Conservation (phyloP, 345 rosid genomes). For the Nasturtium officinale region DNA sequence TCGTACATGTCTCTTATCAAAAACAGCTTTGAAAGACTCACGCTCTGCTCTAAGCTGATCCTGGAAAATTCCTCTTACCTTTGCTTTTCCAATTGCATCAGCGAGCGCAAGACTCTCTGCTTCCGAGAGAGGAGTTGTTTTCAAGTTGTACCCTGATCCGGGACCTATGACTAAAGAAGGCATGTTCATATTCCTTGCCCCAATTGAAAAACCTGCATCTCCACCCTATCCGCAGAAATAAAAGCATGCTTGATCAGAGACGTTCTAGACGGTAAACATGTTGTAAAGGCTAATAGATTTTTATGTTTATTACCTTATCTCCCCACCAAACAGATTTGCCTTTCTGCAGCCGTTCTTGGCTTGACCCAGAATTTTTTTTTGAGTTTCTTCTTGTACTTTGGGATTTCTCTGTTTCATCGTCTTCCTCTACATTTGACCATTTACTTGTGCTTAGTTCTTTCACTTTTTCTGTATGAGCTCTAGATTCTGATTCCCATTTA, state of each 20-base stretch:
- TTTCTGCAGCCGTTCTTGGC: slow-evolving; percentile 50
- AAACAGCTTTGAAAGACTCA: slow-evolving; percentile 84
- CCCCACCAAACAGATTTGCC: slow-evolving; percentile 86
- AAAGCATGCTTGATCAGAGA: slow-evolving; percentile 3
- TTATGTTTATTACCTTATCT: slow-evolving; percentile 62
- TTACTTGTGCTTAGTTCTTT: slow-evolving; percentile 78
- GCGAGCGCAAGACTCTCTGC: slow-evolving; percentile 43
- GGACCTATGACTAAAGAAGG: slow-evolving; percentile 80
- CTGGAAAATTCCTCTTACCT: slow-evolving; percentile 65
- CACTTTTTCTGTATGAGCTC: slow-evolving; percentile 48
- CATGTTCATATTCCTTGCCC: slow-evolving; percentile 62
- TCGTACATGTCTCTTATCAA: slow-evolving; percentile 68
- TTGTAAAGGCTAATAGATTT: not conserved
- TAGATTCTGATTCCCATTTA: slow-evolving; percentile 58
- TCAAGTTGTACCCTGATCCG: slow-evolving; percentile 90
- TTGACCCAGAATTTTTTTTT: slow-evolving; percentile 57
- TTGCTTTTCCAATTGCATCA: slow-evolving; percentile 49
- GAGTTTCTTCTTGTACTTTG: slow-evolving; percentile 42
- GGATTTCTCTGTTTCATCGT: slow-evolving; percentile 52
- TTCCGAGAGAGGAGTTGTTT: slow-evolving; percentile 66
- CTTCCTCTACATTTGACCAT: slow-evolving; percentile 82
- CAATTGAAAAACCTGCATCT: slow-evolving; percentile 76
- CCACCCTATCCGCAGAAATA: slow-evolving; percentile 49
- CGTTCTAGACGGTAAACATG: not conserved
- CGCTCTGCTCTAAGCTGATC: slow-evolving; percentile 78